Base-by-base conservation (phyloP, 1,284 basidiomycete species). In the Rhodofomes roseus region DNA sequence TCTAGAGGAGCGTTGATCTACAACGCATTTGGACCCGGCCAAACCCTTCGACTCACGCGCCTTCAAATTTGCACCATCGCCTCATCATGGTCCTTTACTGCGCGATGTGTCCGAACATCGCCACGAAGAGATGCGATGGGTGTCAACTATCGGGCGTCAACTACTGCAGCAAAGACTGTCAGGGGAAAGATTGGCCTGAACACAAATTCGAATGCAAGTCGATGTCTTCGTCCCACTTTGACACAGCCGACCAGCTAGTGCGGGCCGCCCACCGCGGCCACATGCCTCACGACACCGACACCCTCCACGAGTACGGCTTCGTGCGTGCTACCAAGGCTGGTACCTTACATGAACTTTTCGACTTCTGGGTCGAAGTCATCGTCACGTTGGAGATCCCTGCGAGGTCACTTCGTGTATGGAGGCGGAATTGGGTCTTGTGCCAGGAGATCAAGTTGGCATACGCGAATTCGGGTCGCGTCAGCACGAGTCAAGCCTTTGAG, bases 291-390 rank as follows among this genome's bases (percentile, higher is more conserved):
- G 66, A 77, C 60, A 41, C 54, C 2, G 70, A 74, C 56, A 77
- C 76, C 8, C 59, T 65, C 23, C 37, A 61, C 23, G 76, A 79
- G 56, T 79, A 73, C 57, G 76, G 75, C 6, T 78, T 79, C 62
- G 51, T 61, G 11, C 67, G 66, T 11, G 66, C n/a, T n/a, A n/a
- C n/a, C n/a, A n/a, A n/a, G n/a, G n/a, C n/a, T n/a, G n/a, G n/a
- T n/a, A n/a, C n/a, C n/a, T n/a, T n/a, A n/a, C n/a, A n/a, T n/a
- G n/a, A n/a, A n/a, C n/a, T n/a, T n/a, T n/a, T n/a, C n/a, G n/a
- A n/a, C n/a, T n/a, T n/a, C n/a, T n/a, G n/a, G n/a, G n/a, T n/a
- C n/a, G n/a, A n/a, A n/a, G n/a, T n/a, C n/a, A n/a, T n/a, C n/a
- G n/a, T n/a, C n/a, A n/a, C n/a, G n/a, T n/a, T n/a, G n/a, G n/a